Conservation (phyloP, 495 filamentous ascomycete genomes). For the Aspergillus homomorphus region DNA sequence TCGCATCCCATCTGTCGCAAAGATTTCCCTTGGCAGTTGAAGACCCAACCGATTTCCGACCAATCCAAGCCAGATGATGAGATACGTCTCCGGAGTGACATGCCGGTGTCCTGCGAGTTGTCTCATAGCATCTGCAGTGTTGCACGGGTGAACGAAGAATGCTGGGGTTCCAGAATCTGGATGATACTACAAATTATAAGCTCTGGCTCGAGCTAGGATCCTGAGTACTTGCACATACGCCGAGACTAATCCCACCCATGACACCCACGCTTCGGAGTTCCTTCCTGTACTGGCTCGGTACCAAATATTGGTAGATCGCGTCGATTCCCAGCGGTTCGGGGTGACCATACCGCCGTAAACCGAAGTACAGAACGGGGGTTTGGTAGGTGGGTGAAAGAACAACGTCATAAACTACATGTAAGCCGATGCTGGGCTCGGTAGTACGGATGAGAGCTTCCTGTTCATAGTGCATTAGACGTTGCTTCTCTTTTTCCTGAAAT, state of each 20-base stretch:
- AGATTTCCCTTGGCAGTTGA: conserved; percentile 57
- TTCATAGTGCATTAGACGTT: conserved; percentile 15
- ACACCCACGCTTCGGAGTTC: conserved; percentile 57
- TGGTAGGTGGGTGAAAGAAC: conserved; percentile 48
- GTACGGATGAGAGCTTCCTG: conserved; percentile 45
- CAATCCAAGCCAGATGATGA: conserved; percentile 77
- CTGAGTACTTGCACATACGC: conserved; percentile 52
- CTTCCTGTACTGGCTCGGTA: conserved; percentile 59
- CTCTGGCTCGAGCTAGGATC: conserved; percentile 20
- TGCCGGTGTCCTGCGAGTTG: conserved; percentile 44
- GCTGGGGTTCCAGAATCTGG: conserved; percentile 68
- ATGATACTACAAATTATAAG: conserved; percentile 67
- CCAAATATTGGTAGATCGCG: conserved; percentile 63
- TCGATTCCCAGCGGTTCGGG: conserved; percentile 61
- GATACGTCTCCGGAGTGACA: conserved; percentile 60
- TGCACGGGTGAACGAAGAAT: conserved; percentile 84
- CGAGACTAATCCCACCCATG: conserved; percentile 74
- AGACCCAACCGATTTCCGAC: conserved; percentile 72
- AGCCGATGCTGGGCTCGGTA: conserved; percentile 19
- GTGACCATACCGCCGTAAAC: conserved; percentile 58
- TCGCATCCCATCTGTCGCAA: conserved; percentile 24
- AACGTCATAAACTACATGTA: conserved; percentile 55
- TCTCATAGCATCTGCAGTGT: conserved; percentile 73
- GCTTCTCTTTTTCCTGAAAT: conserved; percentile 1
- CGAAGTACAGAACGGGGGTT: conserved; percentile 52